Evolutionary conservation across 2,329 filamentous ascomycete genomes (phyloP), one percentile per base, ranked within the genome.

Genomic region (Claviceps sp.): DNA sequence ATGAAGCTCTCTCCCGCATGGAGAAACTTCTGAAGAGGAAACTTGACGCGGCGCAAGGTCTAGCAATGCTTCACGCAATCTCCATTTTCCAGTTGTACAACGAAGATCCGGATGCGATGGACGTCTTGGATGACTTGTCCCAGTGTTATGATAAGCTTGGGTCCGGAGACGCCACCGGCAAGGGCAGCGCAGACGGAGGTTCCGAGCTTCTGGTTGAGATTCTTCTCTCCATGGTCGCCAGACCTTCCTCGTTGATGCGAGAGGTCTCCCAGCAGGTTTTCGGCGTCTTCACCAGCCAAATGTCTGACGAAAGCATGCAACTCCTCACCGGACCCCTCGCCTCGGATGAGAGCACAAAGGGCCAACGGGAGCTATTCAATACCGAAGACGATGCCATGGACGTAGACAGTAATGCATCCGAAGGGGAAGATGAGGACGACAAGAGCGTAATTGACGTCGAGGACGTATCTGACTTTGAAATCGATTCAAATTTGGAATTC

Each of bases 231-330:
- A 89, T 97, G 70, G 80, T 94, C 2, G 87, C 89, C 0, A 88
- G 89, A 56, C 87, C 85, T 3, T 95, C 90, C 1, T 81, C 84
- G 10, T 73, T 97, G 50, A 87, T 95, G 72, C 81, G 89, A 34
- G 88, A 90, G 60, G 84, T 94, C 50, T 88, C 89, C 5, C 84
- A 91, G 63, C 86, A 93, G 61, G 89, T 95, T 0, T 97, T 97
- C 64, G 79, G 84, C 24, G 82, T 84, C 1, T 95, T 95, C 64
- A 85, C 87, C 3, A 70, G 79, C 14, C 80, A 87, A 51, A 78
- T 97, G 54, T 89, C 85, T 1, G 73, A 76, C 5, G 80, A 85
- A 52, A 87, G 87, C 0, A 68, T 97, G 51, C 78, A 85, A 53
- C 71, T 80, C 17, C 68, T 81, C 40, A 74, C 73, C 0, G 80